phyloP scores from a whole-genome alignment of 2,329 filamentous ascomycete genomes.

The Fusarium albidum region DNA sequence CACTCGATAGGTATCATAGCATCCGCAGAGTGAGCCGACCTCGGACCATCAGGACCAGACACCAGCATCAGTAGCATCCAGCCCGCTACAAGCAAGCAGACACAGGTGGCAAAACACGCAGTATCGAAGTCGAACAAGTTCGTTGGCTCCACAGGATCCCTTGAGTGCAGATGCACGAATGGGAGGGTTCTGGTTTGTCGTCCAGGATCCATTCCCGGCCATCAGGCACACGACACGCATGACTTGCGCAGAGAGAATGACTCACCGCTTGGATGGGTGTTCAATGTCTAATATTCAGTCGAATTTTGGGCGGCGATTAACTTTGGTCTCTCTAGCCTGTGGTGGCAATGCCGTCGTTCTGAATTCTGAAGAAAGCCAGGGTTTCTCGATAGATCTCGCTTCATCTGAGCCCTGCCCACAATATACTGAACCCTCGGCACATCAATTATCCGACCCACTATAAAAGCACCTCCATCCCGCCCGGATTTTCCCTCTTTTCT shows the following conservation, averaged over 20 bases:
- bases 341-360: too few species aligned
- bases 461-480: slow-evolving; percentile 24
- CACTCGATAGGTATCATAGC: slow-evolving; percentile 3
- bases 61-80: background rate
- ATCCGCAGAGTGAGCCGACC: slow-evolving; percentile 2
- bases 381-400: too few species aligned
- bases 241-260: slow-evolving; percentile 4
- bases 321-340: too few species aligned
- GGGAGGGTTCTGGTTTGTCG: slow-evolving; percentile 29
- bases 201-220: slow-evolving; percentile 7
- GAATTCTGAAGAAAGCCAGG: too few species aligned
- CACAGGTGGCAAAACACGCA: background rate
- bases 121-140: background rate
- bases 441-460: slow-evolving; percentile 41
- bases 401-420: too few species aligned
- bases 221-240: slow-evolving; percentile 29
- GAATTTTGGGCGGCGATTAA: too few species aligned
- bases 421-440: slow-evolving; percentile 12
- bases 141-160: background rate
- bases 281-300: background rate
- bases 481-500: slow-evolving; percentile 26
- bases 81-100: background rate
- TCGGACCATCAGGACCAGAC: too few species aligned
- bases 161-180: slow-evolving; percentile 27
- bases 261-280: slow-evolving; percentile 13